A percentile compares a stretch with the other conserved stretches of the same genome.
Evolutionary conservation across 306 rosid species (phyloP).

Genomic region (Rosa rugosa): DNA sequence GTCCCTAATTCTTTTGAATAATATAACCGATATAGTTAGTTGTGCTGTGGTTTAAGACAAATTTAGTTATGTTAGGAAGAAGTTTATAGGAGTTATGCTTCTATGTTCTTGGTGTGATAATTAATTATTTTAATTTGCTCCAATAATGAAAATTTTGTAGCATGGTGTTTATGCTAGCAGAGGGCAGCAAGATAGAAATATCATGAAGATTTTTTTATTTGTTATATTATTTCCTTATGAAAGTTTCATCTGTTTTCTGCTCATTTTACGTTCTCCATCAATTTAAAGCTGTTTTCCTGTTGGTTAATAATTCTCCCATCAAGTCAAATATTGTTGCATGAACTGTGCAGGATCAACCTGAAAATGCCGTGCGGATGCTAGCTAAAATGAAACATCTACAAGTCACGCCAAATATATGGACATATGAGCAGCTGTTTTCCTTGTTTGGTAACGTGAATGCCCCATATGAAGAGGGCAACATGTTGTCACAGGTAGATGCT

Average conservation of each 20-base stretch:
- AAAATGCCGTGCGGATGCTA: constrained; percentile 63
- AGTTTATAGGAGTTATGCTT: background rate
- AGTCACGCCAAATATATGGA: constrained; percentile 62
- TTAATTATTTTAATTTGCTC: constrained; percentile 11
- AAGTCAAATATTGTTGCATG: constrained; percentile 22
- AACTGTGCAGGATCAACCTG: constrained; percentile 73
- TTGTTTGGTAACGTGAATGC: constrained; percentile 77
- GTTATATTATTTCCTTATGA: background rate
- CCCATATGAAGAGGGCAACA: constrained; percentile 67
- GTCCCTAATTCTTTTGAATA: background rate
- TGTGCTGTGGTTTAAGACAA: background rate
- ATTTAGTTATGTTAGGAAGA: background rate
- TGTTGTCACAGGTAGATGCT: constrained; percentile 57
- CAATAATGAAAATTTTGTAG: background rate
- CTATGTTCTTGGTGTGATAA: constrained; percentile 12
- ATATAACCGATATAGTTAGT: background rate
- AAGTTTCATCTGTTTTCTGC: constrained; percentile 1
- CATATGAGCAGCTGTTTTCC: constrained; percentile 69
- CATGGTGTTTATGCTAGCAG: constrained; percentile 1
- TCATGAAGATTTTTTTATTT: constrained; percentile 14
- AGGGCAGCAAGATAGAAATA: constrained; percentile 19
- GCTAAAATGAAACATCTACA: constrained; percentile 69
- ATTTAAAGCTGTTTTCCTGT: constrained; percentile 15
- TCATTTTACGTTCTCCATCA: background rate
- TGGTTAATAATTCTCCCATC: constrained; percentile 16